A percentile compares a stretch with the other conserved stretches of the same genome.
Conservation (phyloP, 345 rosid genomes). For the Bruguiera gymnorhiza region DNA sequence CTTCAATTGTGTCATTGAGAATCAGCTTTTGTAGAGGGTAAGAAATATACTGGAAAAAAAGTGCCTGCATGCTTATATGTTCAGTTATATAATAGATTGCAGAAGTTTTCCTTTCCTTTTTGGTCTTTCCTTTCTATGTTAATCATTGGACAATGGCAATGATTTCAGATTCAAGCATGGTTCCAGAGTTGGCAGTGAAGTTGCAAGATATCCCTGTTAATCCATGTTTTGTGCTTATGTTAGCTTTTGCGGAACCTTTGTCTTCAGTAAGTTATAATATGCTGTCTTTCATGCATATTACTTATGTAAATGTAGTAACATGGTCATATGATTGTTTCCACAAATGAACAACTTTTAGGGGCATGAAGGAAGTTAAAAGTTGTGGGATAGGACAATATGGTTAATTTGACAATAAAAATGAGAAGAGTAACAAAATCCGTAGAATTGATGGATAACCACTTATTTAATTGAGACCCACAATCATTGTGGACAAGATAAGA, state of each 20-base stretch:
- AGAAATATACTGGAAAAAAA: too few relatives aligned
- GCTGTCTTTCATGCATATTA: neutral
- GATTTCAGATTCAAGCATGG: constrained; percentile 54
- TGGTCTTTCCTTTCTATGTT: neutral
- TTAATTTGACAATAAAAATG: too few relatives aligned
- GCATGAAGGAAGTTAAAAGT: too few relatives aligned
- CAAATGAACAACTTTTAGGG: too few relatives aligned
- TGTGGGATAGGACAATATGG: too few relatives aligned
- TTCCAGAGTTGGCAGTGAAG: constrained; percentile 47
- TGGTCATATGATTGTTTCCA: constrained; percentile 1
- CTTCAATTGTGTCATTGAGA: too few relatives aligned
- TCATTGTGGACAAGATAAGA: too few relatives aligned
- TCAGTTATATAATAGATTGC: neutral
- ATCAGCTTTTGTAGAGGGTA: too few relatives aligned
- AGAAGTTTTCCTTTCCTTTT: neutral
- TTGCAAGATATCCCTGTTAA: constrained; percentile 58
- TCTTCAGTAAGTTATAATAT: constrained; percentile 46
- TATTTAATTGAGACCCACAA: too few relatives aligned
- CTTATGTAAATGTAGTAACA: neutral
- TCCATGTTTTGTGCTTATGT: constrained; percentile 82
- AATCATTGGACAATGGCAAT: constrained; percentile 8
- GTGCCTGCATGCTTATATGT: too few relatives aligned
- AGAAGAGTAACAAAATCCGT: too few relatives aligned
- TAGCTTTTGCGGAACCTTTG: constrained; percentile 73
- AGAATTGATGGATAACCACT: too few relatives aligned